These are phyloP conservation scores for Aspergillus texensis DNA, from an alignment of 2,329 filamentous ascomycete genomes.

Conservation along the genomic window DNA sequence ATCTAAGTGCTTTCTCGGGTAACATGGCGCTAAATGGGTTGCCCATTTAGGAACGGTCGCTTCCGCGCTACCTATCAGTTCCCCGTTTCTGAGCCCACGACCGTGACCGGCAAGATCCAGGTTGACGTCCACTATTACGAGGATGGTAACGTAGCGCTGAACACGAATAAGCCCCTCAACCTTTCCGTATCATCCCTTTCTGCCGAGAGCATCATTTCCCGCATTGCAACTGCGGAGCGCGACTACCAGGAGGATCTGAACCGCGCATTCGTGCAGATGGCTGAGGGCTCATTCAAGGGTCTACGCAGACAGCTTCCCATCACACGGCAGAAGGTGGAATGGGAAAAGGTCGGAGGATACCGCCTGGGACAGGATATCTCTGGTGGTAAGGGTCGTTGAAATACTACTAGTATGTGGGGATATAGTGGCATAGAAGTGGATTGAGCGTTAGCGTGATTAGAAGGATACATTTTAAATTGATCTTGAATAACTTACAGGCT, in stretches of 20 bases:
- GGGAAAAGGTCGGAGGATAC: conserved; percentile 97
- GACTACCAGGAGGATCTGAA: conserved; percentile 97
- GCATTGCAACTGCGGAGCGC: conserved; percentile 79
- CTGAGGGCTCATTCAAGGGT: conserved; percentile 93
- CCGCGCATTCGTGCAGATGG: conserved; percentile 81
- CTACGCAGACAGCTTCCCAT: conserved; percentile 91
- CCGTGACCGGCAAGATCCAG: conserved; percentile 77
- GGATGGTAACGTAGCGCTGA: conserved; percentile 92
- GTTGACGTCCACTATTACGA: conserved; percentile 99
- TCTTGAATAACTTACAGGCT: not conserved
- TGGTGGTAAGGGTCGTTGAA: conserved; percentile 56
- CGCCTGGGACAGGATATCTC: conserved; percentile 79
- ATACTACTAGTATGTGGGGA: conserved; percentile 10
- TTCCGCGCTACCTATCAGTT: conserved; percentile 90
- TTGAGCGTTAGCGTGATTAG: conserved; percentile 5
- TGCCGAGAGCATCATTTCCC: conserved; percentile 71
- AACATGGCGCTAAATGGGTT: not conserved
- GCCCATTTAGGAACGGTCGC: conserved; percentile 75
- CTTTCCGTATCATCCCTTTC: conserved; percentile 63
- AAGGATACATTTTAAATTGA: not conserved
- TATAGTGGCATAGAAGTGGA: not conserved
- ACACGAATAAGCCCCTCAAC: conserved; percentile 79
- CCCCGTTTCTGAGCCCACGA: conserved; percentile 60
- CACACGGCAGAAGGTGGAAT: conserved; percentile 97
- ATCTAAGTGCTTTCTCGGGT: not conserved